Evolutionary conservation across 1,284 basidiomycete species (phyloP), one percentile per base, ranked within the genome.

Genomic region (Naganishia sp.): DNA sequence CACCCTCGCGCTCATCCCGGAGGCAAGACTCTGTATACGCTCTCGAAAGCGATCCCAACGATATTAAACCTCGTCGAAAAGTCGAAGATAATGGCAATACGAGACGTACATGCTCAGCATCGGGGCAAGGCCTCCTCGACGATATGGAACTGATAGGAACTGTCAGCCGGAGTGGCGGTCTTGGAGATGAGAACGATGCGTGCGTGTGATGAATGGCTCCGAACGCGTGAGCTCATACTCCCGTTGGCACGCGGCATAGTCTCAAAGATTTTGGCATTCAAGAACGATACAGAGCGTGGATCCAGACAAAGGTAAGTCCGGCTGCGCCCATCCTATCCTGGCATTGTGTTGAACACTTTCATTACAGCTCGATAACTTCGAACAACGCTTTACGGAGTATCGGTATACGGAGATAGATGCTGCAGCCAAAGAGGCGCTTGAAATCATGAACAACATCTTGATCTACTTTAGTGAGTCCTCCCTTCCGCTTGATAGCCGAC

Each of bases 101-200:
- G 16, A n/a, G 45, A 21, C 16, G 16, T n/a, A 21, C 16, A 13
- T n/a, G 21, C 10, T 18, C n/a, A 15, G 21, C 18, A 21, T 39
- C 23, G 9, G 25, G 33, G 36, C 33, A 61, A 25, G n/a, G 28
- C 6, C 23, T 61, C 5, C 42, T 33, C 36, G 52, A 48, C 16
- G 65, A 66, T 73, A 71, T 67, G 73, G 65, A 54, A 65, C 46
- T 25, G 70, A 70, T 66, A 57, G 31, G 23, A 48, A 61, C 44
- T 53, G 56, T 23, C 55, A 60, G 54, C 56, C 63, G 42, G 66
- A 63, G 42, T 68, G 78, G 78, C 15, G 78, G 78, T 0, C 72
- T 75, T 53, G 78, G 75, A 0, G 74, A 71, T 0, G 75, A 75
- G 55, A 78, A 78, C 53, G 78, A 80, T 72, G 75, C 75, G 72